Evolutionary conservation across 257 asterid genomes (phyloP).

Genomic region (Henckelia pumila): DNA sequence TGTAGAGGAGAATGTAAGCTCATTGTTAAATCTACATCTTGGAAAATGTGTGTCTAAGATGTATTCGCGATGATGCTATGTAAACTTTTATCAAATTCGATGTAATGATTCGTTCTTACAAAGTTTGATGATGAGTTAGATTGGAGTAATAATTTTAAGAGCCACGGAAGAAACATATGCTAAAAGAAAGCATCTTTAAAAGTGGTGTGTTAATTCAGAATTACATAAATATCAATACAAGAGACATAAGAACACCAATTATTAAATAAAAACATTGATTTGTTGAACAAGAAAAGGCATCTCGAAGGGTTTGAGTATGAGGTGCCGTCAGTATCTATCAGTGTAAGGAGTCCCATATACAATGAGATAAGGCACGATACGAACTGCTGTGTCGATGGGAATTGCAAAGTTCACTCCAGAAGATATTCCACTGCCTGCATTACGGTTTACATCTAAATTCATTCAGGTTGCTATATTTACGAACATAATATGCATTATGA

Average conservation of each 20-base stretch:
- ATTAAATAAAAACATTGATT: neutral
- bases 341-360: conserved; percentile 73
- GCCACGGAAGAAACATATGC: neutral
- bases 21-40: too few species aligned
- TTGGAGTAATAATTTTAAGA: too few species aligned
- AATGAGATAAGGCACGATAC: conserved; percentile 34
- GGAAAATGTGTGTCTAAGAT: neutral
- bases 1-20: neutral
- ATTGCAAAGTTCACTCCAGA: neutral
- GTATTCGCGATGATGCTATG: neutral
- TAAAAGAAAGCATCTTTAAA: too few species aligned
- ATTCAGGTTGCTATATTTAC: neutral
- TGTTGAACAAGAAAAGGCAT: neutral
- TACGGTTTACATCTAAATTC: conserved; percentile 10
- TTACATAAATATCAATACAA: neutral
- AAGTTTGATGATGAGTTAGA: neutral
- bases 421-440: conserved; percentile 68
- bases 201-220: too few species aligned
- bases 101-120: neutral
- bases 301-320: neutral
- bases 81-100: neutral
- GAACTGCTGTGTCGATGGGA: neutral
- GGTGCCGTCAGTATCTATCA: conserved; percentile 45
- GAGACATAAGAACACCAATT: neutral
- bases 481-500: neutral